phyloP scores from a whole-genome alignment of 2,329 filamentous ascomycete genomes.

The Cladosporium sp. region DNA sequence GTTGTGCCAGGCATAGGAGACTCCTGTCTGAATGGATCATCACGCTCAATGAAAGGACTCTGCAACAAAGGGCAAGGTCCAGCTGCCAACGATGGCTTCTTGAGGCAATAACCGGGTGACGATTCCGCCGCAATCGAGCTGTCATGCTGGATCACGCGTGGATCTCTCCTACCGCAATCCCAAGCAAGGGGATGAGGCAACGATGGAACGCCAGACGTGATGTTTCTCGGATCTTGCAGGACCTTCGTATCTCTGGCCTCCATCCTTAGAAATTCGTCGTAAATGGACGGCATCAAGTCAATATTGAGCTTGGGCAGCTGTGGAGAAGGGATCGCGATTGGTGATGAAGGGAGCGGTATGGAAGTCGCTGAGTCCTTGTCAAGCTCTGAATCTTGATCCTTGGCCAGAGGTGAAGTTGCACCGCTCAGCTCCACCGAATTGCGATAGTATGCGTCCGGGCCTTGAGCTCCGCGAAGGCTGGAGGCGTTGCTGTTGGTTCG shows the following conservation, averaged over 20 bases:
- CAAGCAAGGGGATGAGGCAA: not conserved
- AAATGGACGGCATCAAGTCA: slow-evolving; percentile 21
- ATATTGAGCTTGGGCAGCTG: slow-evolving; percentile 20
- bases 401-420: not conserved
- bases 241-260: slow-evolving; percentile 1
- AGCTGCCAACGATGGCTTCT: too few relatives aligned
- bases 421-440: not conserved
- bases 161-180: not conserved
- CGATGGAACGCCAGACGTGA: not conserved
- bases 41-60: not conserved
- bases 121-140: too few relatives aligned
- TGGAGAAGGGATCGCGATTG: slow-evolving; percentile 20
- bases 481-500: slow-evolving; percentile 1
- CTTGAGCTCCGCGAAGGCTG: not conserved
- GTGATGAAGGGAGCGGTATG: slow-evolving; percentile 16
- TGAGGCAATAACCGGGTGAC: too few relatives aligned
- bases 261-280: too few relatives aligned
- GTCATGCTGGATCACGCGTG: too few relatives aligned
- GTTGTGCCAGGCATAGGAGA: slow-evolving; percentile 22
- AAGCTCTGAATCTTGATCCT: not conserved
- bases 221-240: slow-evolving; percentile 4
- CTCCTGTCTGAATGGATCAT: slow-evolving; percentile 14
- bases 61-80: not conserved
- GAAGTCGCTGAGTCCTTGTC: not conserved
- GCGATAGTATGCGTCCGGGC: slow-evolving; percentile 10